phyloP scores from a whole-genome alignment of 1,139 yeast species.

The Petasospora rhodanensis region DNA sequence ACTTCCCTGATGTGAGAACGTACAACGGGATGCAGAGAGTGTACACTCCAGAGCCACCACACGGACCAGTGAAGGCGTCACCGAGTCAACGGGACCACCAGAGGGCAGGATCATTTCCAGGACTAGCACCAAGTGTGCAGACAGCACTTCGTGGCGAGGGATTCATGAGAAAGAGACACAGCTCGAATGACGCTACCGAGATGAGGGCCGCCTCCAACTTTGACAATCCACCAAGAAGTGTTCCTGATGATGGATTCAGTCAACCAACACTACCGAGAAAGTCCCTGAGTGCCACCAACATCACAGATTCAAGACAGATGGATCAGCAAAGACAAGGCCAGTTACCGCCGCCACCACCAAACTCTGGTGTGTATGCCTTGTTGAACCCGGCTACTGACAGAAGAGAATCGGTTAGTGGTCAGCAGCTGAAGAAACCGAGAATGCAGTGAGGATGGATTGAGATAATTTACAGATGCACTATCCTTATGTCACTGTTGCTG shows the following conservation, averaged over 20 bases:
- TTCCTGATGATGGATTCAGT: slow-evolving; percentile 20
- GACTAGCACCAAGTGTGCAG: slow-evolving; percentile 16
- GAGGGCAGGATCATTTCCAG: slow-evolving; percentile 23
- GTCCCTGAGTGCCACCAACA: slow-evolving; percentile 13
- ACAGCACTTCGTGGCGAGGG: slow-evolving; percentile 14
- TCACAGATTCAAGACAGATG: slow-evolving; percentile 3
- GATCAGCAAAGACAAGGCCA: not conserved
- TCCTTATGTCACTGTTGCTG: too few species aligned
- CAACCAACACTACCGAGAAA: slow-evolving; percentile 12
- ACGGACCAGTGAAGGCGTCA: slow-evolving; percentile 5
- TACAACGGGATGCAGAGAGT: slow-evolving; percentile 8
- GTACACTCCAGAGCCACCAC: slow-evolving; percentile 15
- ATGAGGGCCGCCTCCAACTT: slow-evolving; percentile 8
- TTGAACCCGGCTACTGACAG: slow-evolving; percentile 24
- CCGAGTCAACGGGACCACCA: slow-evolving; percentile 8
- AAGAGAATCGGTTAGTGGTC: slow-evolving; percentile 10
- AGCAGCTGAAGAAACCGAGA: slow-evolving; percentile 12
- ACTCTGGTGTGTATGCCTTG: slow-evolving; percentile 24
- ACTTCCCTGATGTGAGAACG: slow-evolving; percentile 19
- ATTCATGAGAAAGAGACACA: slow-evolving; percentile 22
- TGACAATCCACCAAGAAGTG: slow-evolving; percentile 28
- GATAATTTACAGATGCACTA: too few species aligned
- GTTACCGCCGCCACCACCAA: slow-evolving; percentile 2
- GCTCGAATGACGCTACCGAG: slow-evolving; percentile 22
- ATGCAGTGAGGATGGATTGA: slow-evolving; percentile 3